Base-by-base conservation (phyloP, 805 yeast genomes). In the Ogataea siamensis region DNA sequence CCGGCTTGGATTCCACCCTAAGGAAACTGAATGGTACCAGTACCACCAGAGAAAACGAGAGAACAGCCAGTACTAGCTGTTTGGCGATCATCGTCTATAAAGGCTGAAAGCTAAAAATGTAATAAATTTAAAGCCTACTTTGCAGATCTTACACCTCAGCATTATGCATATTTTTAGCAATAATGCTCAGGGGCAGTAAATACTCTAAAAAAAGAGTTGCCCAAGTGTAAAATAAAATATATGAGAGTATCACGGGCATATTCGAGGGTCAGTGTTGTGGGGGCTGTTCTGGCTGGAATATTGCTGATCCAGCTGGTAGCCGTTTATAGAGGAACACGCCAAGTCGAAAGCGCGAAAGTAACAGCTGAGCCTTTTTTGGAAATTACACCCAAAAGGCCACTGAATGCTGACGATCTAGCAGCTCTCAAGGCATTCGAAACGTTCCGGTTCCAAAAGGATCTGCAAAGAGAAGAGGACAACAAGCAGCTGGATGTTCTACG, bases 401-500 rank as follows among this genome's bases (percentile, higher is more conserved):
- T 34, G 32, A 32, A 18, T 23, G 14, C 27, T 13, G 33, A 23
- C 9, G 39, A 37, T 12, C 7, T 21, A 26, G 31, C 27, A 15
- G 37, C 30, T n/a, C 14, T 39, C 20, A 29, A 20, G 13, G 15
- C 24, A 31, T 16, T 22, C 11, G 47, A 43, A 23, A 5, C 19
- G 25, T 32, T 18, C 15, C 35, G 26, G 27, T 29, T 43, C 27
- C n/a, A 12, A 21, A 43, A 39, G 26, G 47, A 43, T 8, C 33
- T 34, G 20, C 46, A 42, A 30, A 33, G 41, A 22, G 14, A 32
- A 12, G 28, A 25, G 11, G 46, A 42, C 37, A 38, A 39, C 31
- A 16, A 34, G 37, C 42, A 40, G 26, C 16, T 40, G 23, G 36
- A 37, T 12, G 12, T 15, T 9, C 18, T 40, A 16, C 32, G 26